Evolutionary conservation across 306 rosid genomes (phyloP).

Genomic region (Glycine tomentella): DNA sequence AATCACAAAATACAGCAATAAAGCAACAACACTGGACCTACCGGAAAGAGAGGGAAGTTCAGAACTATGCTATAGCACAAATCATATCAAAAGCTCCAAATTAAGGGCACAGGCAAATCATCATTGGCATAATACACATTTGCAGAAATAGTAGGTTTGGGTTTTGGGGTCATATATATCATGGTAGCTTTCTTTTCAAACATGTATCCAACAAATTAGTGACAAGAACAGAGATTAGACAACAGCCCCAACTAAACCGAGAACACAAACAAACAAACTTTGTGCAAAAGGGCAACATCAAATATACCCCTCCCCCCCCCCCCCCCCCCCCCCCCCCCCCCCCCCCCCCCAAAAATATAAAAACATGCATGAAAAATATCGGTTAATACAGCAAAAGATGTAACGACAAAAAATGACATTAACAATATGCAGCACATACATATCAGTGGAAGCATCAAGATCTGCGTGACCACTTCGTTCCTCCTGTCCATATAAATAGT

Average conservation of each 20-base stretch:
- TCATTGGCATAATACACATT: neutral
- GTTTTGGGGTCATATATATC: too few species aligned
- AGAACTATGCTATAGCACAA: neutral
- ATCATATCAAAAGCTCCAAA: neutral
- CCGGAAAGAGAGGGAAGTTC: neutral
- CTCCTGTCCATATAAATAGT: constrained; percentile 60
- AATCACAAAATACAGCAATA: too few species aligned
- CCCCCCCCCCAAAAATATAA: too few species aligned
- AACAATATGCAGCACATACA: constrained; percentile 59
- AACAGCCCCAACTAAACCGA: constrained; percentile 9
- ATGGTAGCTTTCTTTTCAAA: too few species aligned
- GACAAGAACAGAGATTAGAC: neutral
- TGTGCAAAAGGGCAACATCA: constrained; percentile 4
- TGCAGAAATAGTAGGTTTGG: neutral
- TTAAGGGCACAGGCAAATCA: neutral
- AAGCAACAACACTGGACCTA: neutral
- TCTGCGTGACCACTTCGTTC: constrained; percentile 55
- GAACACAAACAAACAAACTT: neutral
- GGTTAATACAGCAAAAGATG: neutral
- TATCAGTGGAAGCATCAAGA: constrained; percentile 64
- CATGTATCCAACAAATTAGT: neutral
- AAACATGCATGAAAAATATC: constrained; percentile 5
- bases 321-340: too few species aligned
- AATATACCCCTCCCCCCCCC: neutral
- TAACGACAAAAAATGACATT: constrained; percentile 3